Conservation (phyloP, 192 early-diverging fungal species). For the Linnemannia elongata region DNA sequence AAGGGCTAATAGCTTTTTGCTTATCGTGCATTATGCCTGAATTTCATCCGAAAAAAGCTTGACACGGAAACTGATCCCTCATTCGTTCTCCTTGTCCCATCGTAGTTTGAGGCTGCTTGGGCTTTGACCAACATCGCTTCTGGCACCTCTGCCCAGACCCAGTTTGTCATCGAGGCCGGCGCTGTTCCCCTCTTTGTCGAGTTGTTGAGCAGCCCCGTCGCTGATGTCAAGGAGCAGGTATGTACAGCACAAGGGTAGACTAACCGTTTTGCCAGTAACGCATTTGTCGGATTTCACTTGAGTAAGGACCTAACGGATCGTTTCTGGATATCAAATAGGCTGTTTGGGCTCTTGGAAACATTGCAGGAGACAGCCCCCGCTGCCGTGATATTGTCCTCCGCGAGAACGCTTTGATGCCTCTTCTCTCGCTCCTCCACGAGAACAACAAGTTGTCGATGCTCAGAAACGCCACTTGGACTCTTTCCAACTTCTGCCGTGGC, state of each 20-base stretch:
- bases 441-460: constrained; percentile 97
- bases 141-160: constrained; percentile 94
- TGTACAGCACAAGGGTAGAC: not conserved
- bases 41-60: not conserved
- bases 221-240: constrained; percentile 96
- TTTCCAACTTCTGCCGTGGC: constrained; percentile 99
- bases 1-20: too few species aligned
- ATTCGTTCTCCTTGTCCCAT: not conserved
- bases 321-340: constrained; percentile 63
- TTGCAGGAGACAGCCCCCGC: constrained; percentile 94
- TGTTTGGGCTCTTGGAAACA: constrained; percentile 99
- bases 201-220: constrained; percentile 83
- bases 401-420: constrained; percentile 87
- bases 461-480: constrained; percentile 99
- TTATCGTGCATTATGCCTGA: not conserved
- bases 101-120: constrained; percentile 98
- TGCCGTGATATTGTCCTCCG: constrained; percentile 93
- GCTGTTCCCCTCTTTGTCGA: constrained; percentile 94
- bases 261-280: not conserved
- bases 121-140: constrained; percentile 99
- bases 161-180: constrained; percentile 90
- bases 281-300: not conserved
- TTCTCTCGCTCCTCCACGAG: constrained; percentile 89
- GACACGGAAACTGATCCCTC: not conserved
- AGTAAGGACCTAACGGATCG: not conserved